phyloP scores from a whole-genome alignment of 805 yeast species.

The Hanseniaspora lindneri region DNA sequence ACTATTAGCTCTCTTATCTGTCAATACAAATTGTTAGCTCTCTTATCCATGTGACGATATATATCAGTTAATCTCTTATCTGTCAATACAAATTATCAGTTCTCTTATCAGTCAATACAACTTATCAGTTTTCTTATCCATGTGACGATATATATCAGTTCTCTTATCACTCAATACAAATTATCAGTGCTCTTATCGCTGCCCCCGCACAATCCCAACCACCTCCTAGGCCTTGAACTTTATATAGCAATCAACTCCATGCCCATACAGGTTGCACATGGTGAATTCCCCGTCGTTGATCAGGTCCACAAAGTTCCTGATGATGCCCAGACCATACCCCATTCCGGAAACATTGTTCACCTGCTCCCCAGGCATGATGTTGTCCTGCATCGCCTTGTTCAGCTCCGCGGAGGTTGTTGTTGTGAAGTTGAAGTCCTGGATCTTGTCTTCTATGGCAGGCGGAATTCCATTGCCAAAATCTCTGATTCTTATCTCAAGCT shows the following conservation, averaged over 20 bases:
- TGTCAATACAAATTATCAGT: too few species aligned
- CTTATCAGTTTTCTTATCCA: too few species aligned
- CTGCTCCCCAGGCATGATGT: conserved; percentile 60
- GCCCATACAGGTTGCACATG: conserved; percentile 58
- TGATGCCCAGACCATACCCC: conserved; percentile 90
- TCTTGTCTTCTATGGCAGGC: conserved; percentile 48
- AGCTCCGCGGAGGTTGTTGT: conserved; percentile 53
- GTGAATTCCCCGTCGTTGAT: conserved; percentile 54
- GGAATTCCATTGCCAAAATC: conserved; percentile 87
- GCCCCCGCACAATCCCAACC: too few species aligned
- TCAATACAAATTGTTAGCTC: too few species aligned
- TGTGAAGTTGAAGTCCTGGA: conserved; percentile 79
- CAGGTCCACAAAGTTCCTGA: conserved; percentile 59
- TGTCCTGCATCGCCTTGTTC: conserved; percentile 38
- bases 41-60: too few species aligned
- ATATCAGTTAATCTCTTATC: too few species aligned
- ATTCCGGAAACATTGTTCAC: conserved; percentile 74
- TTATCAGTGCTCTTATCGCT: too few species aligned
- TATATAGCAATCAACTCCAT: conserved; percentile 70
- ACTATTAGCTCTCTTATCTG: too few species aligned
- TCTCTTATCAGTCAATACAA: too few species aligned
- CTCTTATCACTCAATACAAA: too few species aligned
- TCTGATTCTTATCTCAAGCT: conserved; percentile 62
- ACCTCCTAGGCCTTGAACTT: conserved; percentile 27
- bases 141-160: too few species aligned